A percentile compares a stretch with the other conserved stretches of the same genome.
Conservation (phyloP, 345 rosid species). For the Salix dunnii region DNA sequence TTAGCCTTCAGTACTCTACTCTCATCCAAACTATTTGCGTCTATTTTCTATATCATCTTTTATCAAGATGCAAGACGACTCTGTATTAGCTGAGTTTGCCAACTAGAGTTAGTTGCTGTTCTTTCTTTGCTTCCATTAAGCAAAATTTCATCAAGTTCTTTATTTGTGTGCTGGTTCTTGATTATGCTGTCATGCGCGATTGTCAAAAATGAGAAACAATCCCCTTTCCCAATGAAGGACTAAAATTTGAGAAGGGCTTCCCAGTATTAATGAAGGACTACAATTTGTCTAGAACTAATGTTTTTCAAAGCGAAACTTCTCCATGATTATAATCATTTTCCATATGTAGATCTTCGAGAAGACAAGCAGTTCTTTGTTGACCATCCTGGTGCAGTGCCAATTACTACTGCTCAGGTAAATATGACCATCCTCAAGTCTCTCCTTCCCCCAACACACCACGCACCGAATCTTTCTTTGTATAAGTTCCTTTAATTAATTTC, state of each 20-base stretch:
- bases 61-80: not conserved
- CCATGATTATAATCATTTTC: not conserved
- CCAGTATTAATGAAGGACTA: not conserved
- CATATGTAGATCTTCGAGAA: constrained; percentile 75
- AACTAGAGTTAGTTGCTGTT: not conserved
- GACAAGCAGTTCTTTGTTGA: constrained; percentile 82
- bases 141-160: not conserved
- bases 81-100: not conserved
- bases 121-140: not conserved
- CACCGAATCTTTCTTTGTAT: not conserved
- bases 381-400: constrained; percentile 94
- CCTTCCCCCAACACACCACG: not conserved
- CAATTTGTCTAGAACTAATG: not conserved
- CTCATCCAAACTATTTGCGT: not conserved
- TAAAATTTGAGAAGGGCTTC: not conserved
- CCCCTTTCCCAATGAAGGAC: not conserved
- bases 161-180: not conserved
- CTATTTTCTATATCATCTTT: not conserved
- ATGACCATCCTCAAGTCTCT: not conserved
- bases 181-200: not conserved
- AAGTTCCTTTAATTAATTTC: not conserved
- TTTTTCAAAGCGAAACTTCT: not conserved
- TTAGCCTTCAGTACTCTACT: not conserved
- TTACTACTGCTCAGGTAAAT: constrained; percentile 59
- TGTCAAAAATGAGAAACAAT: not conserved